Evolutionary conservation across 257 asterid genomes (phyloP).

Genomic region (Scutellaria baicalensis): DNA sequence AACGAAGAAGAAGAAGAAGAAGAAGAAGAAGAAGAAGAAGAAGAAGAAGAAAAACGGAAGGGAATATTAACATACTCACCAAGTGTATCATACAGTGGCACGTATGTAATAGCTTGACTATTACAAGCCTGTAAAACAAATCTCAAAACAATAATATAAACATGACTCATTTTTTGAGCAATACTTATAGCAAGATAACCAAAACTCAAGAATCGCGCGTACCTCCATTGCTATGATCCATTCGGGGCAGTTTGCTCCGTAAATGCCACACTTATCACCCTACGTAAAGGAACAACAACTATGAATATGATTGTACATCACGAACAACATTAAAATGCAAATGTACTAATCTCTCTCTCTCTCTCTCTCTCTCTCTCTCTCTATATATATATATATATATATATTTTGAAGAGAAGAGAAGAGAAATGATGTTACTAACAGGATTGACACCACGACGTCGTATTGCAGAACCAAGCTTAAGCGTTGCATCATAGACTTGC

Average conservation of each 20-base stretch:
- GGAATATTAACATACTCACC: constrained; percentile 46
- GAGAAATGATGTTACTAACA: constrained; percentile 36
- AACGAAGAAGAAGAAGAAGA: not conserved
- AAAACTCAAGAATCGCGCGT: not conserved
- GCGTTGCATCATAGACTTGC: constrained; percentile 42
- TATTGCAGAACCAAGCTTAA: constrained; percentile 68
- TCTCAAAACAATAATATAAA: not conserved
- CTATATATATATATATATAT: not conserved
- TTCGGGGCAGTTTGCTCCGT: constrained; percentile 79
- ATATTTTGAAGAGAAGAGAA: too few species aligned
- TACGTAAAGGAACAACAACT: constrained; percentile 2
- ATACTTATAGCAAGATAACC: too few species aligned
- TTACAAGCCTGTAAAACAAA: constrained; percentile 64
- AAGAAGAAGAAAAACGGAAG: too few species aligned
- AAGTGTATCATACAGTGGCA: constrained; percentile 80
- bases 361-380: too few species aligned
- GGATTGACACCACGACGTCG: constrained; percentile 71
- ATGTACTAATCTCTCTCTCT: not conserved
- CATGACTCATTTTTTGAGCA: not conserved
- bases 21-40: too few species aligned
- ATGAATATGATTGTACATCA: not conserved
- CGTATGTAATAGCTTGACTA: constrained; percentile 71
- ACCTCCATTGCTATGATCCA: constrained; percentile 97
- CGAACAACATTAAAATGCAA: not conserved
- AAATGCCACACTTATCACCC: constrained; percentile 91